Percentiles rank a stretch among this genome's conserved stretches.
phyloP scores from a whole-genome alignment of 176 grass and related monocot species.

The Elymus sibiricus region DNA sequence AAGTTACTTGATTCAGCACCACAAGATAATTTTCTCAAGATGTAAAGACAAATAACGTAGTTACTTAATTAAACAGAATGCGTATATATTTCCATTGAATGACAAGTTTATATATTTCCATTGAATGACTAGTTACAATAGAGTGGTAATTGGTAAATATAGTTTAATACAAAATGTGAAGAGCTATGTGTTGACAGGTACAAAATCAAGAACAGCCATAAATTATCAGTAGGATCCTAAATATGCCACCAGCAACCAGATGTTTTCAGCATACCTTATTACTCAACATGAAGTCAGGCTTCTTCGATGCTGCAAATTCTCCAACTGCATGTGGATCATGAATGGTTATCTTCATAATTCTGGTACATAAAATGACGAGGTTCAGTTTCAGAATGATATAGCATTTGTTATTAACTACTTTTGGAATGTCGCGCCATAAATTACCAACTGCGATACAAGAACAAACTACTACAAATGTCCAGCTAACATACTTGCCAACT shows the following conservation, averaged over 20 bases:
- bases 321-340: constrained; percentile 49
- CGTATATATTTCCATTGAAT: not conserved
- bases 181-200: not conserved
- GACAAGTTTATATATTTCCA: not conserved
- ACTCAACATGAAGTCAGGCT: constrained; percentile 39
- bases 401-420: not conserved
- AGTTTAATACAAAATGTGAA: not conserved
- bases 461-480: not conserved
- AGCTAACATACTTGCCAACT: constrained; percentile 67
- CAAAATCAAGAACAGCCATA: not conserved
- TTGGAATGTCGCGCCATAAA: not conserved
- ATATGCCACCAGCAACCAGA: not conserved
- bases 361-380: constrained; percentile 35
- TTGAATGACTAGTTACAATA: not conserved
- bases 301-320: constrained; percentile 44
- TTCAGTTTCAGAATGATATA: constrained; percentile 10
- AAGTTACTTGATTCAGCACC: not conserved
- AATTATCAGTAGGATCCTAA: not conserved
- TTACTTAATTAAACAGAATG: not conserved
- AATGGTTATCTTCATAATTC: constrained; percentile 69
- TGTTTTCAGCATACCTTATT: constrained; percentile 60
- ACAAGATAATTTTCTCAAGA: not conserved
- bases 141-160: not conserved
- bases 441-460: not conserved
- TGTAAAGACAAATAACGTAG: constrained; percentile 14